Base-by-base conservation (phyloP, 2,329 filamentous ascomycete genomes). In the Helotiales sp. region DNA sequence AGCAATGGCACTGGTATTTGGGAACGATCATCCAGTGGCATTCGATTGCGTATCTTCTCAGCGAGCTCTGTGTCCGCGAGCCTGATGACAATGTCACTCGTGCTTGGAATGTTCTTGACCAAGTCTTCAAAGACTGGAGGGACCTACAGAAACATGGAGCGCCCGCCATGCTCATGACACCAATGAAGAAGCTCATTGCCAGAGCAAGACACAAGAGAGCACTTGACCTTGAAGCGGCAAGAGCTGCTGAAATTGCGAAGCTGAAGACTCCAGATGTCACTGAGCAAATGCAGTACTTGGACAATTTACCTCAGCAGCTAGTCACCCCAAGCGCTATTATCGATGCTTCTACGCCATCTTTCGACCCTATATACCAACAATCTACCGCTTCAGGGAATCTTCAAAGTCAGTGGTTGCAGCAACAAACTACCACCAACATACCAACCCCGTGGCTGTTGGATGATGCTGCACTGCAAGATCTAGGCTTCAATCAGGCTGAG, bases 1-100 rank as follows among this genome's bases (percentile, higher is more conserved):
- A 58, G 17, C 33, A 58, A 9, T 58, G 55, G 55, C 55, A 50
- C 15, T 58, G 55, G 55, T 58, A 54, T 30, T 29, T 58, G 24
- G 50, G 44, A 4, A 58, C 55, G 3, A 53, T 58, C 19, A 48
- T 58, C 9, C 55, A 58, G 27, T 58, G 55, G 55, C 57, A 61
- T 48, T 40, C 49, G 1, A 48, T 57, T 25, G 58, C 58, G 3
- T 55, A 52, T 31, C 19, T 57, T 2, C 54, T 60, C 7, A 48
- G 50, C 6, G 54, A 60, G 27, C 25, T 60, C 1, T 57, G 54
- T 29, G 50, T 53, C 13, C 29, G 55, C 19, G 50, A 54, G 15
- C 50, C 50, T 13, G 55, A 58, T 44, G 55, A 58, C 9, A 54
- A 58, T 10, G 55, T 54, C 12, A 50, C 50, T 15, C 33, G 51